Base-by-base conservation (phyloP, 2,329 filamentous ascomycete species). In the Alternaria conjuncta region DNA sequence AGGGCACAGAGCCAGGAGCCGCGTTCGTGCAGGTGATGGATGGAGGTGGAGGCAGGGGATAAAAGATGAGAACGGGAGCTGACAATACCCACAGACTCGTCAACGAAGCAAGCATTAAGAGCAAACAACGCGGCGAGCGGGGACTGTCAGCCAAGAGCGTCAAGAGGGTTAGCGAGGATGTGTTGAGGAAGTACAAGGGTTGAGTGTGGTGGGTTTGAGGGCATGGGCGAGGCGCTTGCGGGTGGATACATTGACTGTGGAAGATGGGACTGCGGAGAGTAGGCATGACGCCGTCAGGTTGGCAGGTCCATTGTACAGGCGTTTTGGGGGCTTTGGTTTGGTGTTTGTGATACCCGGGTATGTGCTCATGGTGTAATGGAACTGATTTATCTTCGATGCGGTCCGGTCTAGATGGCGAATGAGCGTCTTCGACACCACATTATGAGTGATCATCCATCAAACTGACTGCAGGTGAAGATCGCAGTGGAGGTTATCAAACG, bases 31-130 rank as follows among this genome's bases (percentile, higher is more conserved):
- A 6, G 9, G 10, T 0, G 6, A 26, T 12, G 5, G 4, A 2
- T 1, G 5, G 9, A n/a, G 0, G 15, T n/a, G 5, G 2, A 44
- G 3, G 12, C 5, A 4, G n/a, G 10, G 12, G 11, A 25, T 2
- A 36, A 6, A 26, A 8, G 1, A n/a, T n/a, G n/a, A n/a, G n/a
- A n/a, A n/a, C n/a, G n/a, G n/a, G n/a, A 2, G 43, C 43, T 45
- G 3, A 45, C 43, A 4, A 45, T 7, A 21, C 18, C 43, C 15
- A 6, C n/a, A 94, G 92, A 46, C 84, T 96, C 56, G 86, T 96
- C 78, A 93, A 91, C 69, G 93, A 96, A 81, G 91, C 93, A 0
- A 86, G 87, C 2, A 95, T 95, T 65, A 87, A 90, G 72, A 89
- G 91, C 54, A 93, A 92, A 74, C 88, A 90, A 76, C 84, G 87